A percentile compares a stretch with the other conserved stretches of the same genome.
Evolutionary conservation across 106 monocot species (phyloP).

Genomic region (Agapanthus africanus): DNA sequence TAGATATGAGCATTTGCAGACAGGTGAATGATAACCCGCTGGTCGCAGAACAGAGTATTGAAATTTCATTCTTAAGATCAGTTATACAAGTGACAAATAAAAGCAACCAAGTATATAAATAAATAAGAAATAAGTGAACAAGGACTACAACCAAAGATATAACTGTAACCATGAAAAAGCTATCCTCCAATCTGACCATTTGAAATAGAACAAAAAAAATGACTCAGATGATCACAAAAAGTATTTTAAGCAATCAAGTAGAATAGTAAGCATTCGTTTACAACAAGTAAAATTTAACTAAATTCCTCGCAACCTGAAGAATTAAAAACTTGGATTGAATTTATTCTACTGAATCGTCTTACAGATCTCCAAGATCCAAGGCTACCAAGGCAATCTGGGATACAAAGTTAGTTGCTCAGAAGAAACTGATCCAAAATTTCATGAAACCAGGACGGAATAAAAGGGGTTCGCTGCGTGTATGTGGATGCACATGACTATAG

Average conservation of each 20-base stretch:
- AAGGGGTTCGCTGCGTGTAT: too few species aligned
- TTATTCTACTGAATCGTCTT: not conserved
- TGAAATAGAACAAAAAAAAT: not conserved
- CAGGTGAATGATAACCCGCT: not conserved
- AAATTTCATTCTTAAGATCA: not conserved
- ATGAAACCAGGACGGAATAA: too few species aligned
- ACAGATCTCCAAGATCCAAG: not conserved
- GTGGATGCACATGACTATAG: too few species aligned
- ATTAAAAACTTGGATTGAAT: not conserved
- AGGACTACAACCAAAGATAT: not conserved
- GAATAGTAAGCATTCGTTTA: not conserved
- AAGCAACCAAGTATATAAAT: not conserved
- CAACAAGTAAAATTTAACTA: not conserved
- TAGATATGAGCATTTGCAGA: not conserved
- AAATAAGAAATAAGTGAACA: not conserved
- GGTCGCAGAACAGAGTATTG: not conserved
- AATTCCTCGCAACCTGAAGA: not conserved
- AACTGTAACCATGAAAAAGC: not conserved
- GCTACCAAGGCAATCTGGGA: not conserved
- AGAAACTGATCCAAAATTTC: too few species aligned
- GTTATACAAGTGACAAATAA: not conserved
- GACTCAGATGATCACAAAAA: not conserved
- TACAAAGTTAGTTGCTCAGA: not conserved
- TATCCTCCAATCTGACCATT: not conserved
- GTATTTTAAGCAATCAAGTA: not conserved